Conservation (phyloP, 2,329 filamentous ascomycete species). For the Fusarium nanum region DNA sequence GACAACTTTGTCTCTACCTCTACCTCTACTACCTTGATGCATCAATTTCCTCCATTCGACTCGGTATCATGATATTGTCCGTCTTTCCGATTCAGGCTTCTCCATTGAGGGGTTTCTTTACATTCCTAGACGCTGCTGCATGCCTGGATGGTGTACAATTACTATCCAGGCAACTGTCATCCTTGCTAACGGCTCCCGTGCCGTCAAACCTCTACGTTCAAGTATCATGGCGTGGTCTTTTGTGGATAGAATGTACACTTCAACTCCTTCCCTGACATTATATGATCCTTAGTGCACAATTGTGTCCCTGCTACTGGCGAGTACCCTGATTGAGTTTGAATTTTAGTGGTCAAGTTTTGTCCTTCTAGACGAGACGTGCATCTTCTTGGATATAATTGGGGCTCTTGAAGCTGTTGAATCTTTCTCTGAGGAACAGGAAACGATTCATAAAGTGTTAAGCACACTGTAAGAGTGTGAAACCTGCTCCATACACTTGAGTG, state of each 20-base stretch:
- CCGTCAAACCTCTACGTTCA: constrained; percentile 3
- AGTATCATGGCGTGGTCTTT: constrained; percentile 2
- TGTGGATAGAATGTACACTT: constrained; percentile 1
- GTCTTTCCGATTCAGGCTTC: not conserved
- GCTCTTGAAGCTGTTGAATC: not conserved
- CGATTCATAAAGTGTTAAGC: constrained; percentile 5
- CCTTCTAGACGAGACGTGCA: constrained; percentile 32
- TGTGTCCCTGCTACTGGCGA: not conserved
- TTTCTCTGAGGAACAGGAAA: not conserved
- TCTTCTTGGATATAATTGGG: not conserved
- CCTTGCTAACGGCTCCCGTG: constrained; percentile 8
- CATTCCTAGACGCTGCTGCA: not conserved
- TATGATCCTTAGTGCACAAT: not conserved
- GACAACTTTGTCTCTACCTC: not conserved
- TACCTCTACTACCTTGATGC: constrained; percentile 1
- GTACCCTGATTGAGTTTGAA: not conserved
- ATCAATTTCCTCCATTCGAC: constrained; percentile 15
- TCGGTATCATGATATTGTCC: constrained; percentile 28
- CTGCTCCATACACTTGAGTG: not conserved
- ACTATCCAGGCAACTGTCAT: not conserved
- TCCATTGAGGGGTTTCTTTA: constrained; percentile 1
- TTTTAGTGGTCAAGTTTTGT: not conserved
- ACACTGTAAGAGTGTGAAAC: constrained; percentile 16
- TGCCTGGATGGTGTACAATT: not conserved
- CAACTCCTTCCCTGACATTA: not conserved